Base-by-base conservation (phyloP, 768 basidiomycete species). In the Kwoniella sp. region DNA sequence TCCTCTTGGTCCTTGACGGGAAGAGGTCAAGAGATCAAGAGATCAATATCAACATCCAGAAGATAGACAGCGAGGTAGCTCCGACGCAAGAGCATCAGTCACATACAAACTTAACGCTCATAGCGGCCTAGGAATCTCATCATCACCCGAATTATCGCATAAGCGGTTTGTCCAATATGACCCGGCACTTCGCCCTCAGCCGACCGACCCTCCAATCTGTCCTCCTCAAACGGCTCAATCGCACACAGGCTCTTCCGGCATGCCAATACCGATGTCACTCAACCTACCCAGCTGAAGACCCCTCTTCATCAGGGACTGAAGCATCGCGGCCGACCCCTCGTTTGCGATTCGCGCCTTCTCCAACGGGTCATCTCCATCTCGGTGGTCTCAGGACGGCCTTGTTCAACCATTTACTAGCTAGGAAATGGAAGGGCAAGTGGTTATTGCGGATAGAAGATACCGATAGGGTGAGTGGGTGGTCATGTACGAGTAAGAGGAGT, bases 381-480 rank as follows among this genome's bases (percentile, higher is more conserved):
- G 96, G 96, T 0, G 96, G 96, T 0, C 85, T 99, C 15, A 83
- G 96, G 19, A 98, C 94, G 58, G 96, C 94, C 0, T 82, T 99
- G 1, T 95, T 92, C 80, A 98, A 98, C 73, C 86, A 96, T 73
- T 80, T 97, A 0, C 88, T 88, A 60, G 90, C 95, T 9, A 85
- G 84, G 71, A 91, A 90, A 77, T 82, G 86, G 15, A 87, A 86
- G 2, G 96, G 95, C 1, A 88, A 88, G 72, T 96, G 92, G 91
- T 85, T 97, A 37, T 81, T 98, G 70, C 83, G 96, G 55, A 87
- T 98, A 44, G 95, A 98, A 80, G 96, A 98, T 78, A 99, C 96
- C 0, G 96, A 99, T 78, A 82, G 88, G 67, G 95, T 94, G 68
- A 69, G 87, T 60, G 19, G 21, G 6, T 17, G 13, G 7, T 19